Evolutionary conservation across 495 filamentous ascomycete genomes (phyloP).

Genomic region (Penicillium samsonianum): DNA sequence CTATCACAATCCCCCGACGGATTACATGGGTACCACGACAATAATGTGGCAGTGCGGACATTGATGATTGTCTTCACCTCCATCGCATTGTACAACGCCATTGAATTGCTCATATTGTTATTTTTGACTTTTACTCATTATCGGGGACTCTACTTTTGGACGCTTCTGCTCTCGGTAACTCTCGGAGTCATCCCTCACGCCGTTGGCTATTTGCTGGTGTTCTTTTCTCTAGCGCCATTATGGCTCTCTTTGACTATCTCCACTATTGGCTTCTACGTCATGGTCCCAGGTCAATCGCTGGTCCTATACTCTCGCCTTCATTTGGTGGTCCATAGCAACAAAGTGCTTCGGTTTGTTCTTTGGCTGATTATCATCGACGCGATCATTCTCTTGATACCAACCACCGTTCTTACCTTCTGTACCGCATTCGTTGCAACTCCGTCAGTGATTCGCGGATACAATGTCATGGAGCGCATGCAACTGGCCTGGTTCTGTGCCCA

Average conservation of each 20-base stretch:
- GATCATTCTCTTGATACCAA: conserved; percentile 50
- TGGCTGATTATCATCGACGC: conserved; percentile 59
- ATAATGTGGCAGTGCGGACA: conserved; percentile 35
- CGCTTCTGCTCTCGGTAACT: conserved; percentile 41
- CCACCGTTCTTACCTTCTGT: conserved; percentile 55
- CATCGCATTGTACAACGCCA: conserved; percentile 53
- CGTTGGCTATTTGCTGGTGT: conserved; percentile 56
- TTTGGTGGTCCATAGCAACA: conserved; percentile 52
- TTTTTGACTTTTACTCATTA: conserved; percentile 53
- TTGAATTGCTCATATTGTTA: conserved; percentile 50
- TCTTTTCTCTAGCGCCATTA: conserved; percentile 45
- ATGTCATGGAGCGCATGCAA: conserved; percentile 60
- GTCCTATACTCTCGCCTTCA: conserved; percentile 69
- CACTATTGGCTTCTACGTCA: conserved; percentile 58
- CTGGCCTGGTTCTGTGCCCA: conserved; percentile 60
- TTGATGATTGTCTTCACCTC: conserved; percentile 51
- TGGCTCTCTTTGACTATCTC: conserved; percentile 43
- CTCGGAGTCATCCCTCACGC: conserved; percentile 56
- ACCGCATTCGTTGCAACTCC: conserved; percentile 31
- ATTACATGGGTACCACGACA: conserved; percentile 36
- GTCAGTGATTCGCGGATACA: conserved; percentile 46
- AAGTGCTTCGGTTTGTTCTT: conserved; percentile 51
- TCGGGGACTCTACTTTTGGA: conserved; percentile 54
- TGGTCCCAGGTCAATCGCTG: conserved; percentile 67
- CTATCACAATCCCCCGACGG: conserved; percentile 36